Evolutionary conservation across 2,329 filamentous ascomycete genomes (phyloP).

Genomic region (Ceratocystis eucalypticola): DNA sequence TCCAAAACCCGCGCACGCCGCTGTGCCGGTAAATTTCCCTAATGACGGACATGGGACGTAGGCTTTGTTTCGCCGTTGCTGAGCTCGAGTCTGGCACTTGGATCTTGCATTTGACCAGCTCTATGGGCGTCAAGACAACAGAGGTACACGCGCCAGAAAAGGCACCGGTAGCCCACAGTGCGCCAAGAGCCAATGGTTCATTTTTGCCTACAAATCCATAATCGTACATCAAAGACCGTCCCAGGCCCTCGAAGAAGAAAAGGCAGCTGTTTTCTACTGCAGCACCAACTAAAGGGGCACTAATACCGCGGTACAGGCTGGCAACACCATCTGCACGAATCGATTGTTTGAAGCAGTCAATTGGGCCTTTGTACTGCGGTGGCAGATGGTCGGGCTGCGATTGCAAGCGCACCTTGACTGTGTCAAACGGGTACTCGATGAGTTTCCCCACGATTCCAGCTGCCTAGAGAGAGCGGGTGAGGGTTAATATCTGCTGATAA

Average conservation of each 20-base stretch:
- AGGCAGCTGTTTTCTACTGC: slow-evolving; percentile 84
- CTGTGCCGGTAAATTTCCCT: slow-evolving; percentile 68
- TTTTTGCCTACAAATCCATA: slow-evolving; percentile 37
- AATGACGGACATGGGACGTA: slow-evolving; percentile 58
- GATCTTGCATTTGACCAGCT: slow-evolving; percentile 97
- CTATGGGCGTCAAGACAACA: slow-evolving; percentile 81
- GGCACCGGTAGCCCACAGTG: slow-evolving; percentile 67
- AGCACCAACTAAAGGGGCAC: slow-evolving; percentile 76
- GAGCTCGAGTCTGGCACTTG: slow-evolving; percentile 48
- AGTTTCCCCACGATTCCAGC: slow-evolving; percentile 87
- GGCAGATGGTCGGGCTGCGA: slow-evolving; percentile 81
- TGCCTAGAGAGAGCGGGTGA: slow-evolving; percentile 34
- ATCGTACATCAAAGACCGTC: slow-evolving; percentile 51
- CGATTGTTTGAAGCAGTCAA: slow-evolving; percentile 89
- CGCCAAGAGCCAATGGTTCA: slow-evolving; percentile 55
- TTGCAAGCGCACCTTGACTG: slow-evolving; percentile 91
- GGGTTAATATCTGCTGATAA: slow-evolving; percentile 11
- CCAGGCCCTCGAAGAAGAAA: slow-evolving; percentile 77
- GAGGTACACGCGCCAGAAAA: slow-evolving; percentile 82
- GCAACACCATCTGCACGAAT: slow-evolving; percentile 63
- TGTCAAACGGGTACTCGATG: slow-evolving; percentile 98
- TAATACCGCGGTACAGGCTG: slow-evolving; percentile 84
- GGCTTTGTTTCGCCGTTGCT: slow-evolving; percentile 27
- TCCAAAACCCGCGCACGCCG: slow-evolving; percentile 81
- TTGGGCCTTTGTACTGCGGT: slow-evolving; percentile 66